Conservation (phyloP, 75 land plant genomes). For the Pinus taeda region DNA sequence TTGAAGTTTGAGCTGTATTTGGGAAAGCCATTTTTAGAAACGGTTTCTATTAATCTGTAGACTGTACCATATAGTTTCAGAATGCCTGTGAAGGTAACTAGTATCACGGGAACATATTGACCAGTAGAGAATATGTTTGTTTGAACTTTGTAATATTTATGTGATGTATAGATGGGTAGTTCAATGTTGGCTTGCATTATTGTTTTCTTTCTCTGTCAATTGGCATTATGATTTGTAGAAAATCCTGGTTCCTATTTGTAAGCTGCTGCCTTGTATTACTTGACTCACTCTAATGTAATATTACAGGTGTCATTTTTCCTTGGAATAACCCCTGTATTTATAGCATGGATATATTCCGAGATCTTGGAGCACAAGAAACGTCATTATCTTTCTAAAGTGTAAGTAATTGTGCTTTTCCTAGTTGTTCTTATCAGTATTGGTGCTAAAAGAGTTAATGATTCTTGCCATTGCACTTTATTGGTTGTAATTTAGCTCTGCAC, state of each 20-base stretch:
- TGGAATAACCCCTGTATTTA: slow-evolving; percentile 58
- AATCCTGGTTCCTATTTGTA: background rate
- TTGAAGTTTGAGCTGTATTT: no score
- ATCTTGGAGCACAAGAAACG: slow-evolving; percentile 53
- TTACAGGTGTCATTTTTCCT: slow-evolving; percentile 76
- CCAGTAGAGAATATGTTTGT: no score
- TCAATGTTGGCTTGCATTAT: no score
- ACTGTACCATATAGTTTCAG: no score
- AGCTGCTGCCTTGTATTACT: background rate
- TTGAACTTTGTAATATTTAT: no score
- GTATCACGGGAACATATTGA: no score
- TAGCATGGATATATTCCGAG: slow-evolving; percentile 86
- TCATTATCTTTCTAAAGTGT: slow-evolving; percentile 57
- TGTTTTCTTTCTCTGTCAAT: background rate
- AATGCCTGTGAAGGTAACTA: no score
- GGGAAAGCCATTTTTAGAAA: no score
- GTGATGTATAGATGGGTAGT: no score
- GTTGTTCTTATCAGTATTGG: background rate
- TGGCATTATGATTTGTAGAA: background rate
- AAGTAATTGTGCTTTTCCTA: slow-evolving; percentile 19
- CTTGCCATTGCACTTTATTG: background rate
- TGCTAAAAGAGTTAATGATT: background rate
- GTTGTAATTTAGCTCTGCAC: background rate
- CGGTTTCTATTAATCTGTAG: no score
- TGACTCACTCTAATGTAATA: background rate